Evolutionary conservation across 192 early-diverging fungal genomes (phyloP), one percentile per base, ranked within the genome.

Genomic region (Coemansia sp.): DNA sequence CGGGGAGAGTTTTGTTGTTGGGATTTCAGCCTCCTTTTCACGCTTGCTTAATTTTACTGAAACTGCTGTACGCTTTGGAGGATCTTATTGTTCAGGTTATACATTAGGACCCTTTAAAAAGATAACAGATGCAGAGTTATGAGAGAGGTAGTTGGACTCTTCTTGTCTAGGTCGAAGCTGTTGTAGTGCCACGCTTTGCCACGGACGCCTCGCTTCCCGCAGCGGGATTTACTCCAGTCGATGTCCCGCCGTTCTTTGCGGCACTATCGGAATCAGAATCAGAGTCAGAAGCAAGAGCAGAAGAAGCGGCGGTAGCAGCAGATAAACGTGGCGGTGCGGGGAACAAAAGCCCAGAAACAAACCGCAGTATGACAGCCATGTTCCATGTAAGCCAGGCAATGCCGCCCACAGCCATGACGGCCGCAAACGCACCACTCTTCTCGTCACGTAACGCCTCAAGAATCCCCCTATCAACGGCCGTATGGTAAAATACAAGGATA

Each of bases 381-480:
- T 80, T 80, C 77, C 77, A 80, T n/a, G 40, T 46, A 32, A 80
- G 48, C 77, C 77, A 80, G 42, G 66, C 62, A n/a, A 80, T 41
- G 16, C 68, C 77, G 36, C 54, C 59, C 13, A 51, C 54, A 0
- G 62, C 72, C 77, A 80, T 80, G 6, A 61, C 62, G 13, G 63
- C 51, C 0, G 68, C 77, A 65, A 74, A 65, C 1, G 77, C 77
- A 19, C 77, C 77, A 22, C 63, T 58, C 8, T 59, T 49, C 59
- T 80, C 77, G 37, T 71, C 61, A 16, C 69, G 72, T 6, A 80
- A 46, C 10, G 77, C 77, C 15, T 47, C 64, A 5, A 65, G 65
- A 47, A 72, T 37, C 16, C 77, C 72, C n/a, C 56, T 63, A 8
- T 61, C 46, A 32, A 55, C 63, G 21, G 58, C 18, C 8, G 36